These are phyloP conservation scores for Claviceps sp. DNA, from an alignment of 2,329 filamentous ascomycete species.

Conservation along the genomic window DNA sequence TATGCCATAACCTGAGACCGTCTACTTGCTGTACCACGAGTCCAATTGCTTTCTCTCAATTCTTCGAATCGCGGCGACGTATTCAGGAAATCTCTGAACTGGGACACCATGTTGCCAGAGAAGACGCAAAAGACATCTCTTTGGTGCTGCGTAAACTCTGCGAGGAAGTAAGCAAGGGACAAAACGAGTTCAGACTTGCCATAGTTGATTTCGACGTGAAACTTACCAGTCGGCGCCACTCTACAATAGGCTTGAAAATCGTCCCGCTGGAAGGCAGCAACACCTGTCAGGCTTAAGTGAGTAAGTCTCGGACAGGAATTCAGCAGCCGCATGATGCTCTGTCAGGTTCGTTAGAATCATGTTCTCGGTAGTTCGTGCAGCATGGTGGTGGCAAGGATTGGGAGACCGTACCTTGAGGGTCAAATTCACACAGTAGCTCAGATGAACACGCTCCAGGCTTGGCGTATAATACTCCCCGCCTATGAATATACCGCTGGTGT, in stretches of 20 bases:
- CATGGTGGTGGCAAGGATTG: background rate
- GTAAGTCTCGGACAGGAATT: conserved; percentile 88
- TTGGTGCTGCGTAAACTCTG: conserved; percentile 91
- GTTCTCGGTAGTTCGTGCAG: background rate
- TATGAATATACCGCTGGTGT: conserved; percentile 31
- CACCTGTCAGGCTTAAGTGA: conserved; percentile 86
- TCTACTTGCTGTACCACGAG: conserved; percentile 6
- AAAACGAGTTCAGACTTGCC: background rate
- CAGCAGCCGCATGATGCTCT: conserved; percentile 83
- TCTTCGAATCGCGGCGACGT: conserved; percentile 33
- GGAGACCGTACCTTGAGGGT: conserved; percentile 55
- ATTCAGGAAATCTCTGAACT: conserved; percentile 69
- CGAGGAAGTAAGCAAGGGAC: background rate
- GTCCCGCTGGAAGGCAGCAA: conserved; percentile 75
- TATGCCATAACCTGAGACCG: conserved; percentile 9
- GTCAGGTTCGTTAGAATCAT: conserved; percentile 2
- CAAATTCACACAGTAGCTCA: conserved; percentile 85
- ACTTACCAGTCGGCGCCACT: conserved; percentile 59
- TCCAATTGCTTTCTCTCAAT: conserved; percentile 20
- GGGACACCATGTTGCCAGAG: conserved; percentile 69
- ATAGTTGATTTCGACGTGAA: background rate
- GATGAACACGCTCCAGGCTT: conserved; percentile 82
- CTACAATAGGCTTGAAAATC: conserved; percentile 80
- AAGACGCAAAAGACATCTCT: conserved; percentile 96
- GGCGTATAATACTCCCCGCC: conserved; percentile 41